Evolutionary conservation across 2,329 filamentous ascomycete genomes (phyloP).

Genomic region (Botrytis hyacinthi): DNA sequence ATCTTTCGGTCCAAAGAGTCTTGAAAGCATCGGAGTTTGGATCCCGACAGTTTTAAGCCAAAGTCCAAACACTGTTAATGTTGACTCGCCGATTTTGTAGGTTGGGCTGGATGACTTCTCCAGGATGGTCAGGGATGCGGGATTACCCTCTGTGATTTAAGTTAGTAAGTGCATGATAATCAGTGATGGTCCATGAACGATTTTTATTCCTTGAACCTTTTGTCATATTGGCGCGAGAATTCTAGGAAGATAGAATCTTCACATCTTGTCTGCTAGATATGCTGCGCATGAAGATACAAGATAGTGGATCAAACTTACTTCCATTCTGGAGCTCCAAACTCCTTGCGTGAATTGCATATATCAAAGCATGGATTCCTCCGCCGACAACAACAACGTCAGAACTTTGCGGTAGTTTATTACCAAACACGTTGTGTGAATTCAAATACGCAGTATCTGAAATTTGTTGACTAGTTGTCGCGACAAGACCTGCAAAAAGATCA

Average conservation of each 20-base stretch:
- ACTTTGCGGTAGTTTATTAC: slow-evolving; percentile 19
- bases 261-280: neutral
- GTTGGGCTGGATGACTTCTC: slow-evolving; percentile 29
- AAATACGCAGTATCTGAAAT: slow-evolving; percentile 10
- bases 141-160: neutral
- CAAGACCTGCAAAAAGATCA: neutral
- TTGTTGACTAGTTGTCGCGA: neutral
- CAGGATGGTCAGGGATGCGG: slow-evolving; percentile 25
- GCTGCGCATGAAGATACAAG: neutral
- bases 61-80: slow-evolving; percentile 30
- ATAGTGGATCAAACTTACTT: slow-evolving; percentile 4
- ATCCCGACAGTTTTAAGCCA: slow-evolving; percentile 30
- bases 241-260: neutral
- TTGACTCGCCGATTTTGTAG: slow-evolving; percentile 36
- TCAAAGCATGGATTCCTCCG: slow-evolving; percentile 32
- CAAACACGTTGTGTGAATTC: neutral
- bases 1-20: slow-evolving; percentile 35
- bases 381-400: slow-evolving; percentile 33
- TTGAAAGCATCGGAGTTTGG: slow-evolving; percentile 23
- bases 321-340: slow-evolving; percentile 23
- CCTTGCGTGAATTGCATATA: slow-evolving; percentile 32
- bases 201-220: neutral
- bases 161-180: neutral
- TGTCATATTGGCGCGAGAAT: neutral
- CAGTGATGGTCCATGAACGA: neutral